A percentile compares a stretch with the other conserved stretches of the same genome.
Evolutionary conservation across 2,329 filamentous ascomycete species (phyloP).

Genomic region (Zarea fungicola): DNA sequence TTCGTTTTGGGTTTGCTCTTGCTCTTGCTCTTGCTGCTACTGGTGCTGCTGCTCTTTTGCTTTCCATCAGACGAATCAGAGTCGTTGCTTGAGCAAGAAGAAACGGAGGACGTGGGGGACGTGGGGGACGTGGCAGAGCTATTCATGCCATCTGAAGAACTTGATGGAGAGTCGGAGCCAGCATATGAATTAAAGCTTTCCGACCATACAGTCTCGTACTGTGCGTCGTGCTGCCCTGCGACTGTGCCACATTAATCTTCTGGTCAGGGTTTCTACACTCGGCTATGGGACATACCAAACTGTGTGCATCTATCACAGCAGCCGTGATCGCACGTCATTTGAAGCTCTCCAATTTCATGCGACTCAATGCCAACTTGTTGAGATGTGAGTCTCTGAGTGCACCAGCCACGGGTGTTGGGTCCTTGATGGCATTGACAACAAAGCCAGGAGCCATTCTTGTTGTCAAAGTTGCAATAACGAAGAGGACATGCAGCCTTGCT

Average conservation of each 20-base stretch:
- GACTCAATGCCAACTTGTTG: not conserved
- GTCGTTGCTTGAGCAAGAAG: not conserved
- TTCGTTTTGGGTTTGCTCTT: too few species aligned
- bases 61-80: not conserved
- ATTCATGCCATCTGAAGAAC: not conserved
- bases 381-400: constrained; percentile 31
- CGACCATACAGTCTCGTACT: not conserved
- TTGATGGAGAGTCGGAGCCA: not conserved
- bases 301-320: constrained; percentile 4
- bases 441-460: constrained; percentile 46
- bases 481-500: constrained; percentile 42
- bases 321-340: constrained; percentile 12
- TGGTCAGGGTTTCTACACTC: too few species aligned
- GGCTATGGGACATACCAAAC: not conserved
- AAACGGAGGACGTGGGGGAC: constrained; percentile 1
- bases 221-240: not conserved
- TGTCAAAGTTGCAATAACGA: constrained; percentile 46
- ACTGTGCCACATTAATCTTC: not conserved
- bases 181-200: not conserved
- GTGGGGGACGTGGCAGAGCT: constrained; percentile 2
- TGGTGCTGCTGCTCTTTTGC: not conserved
- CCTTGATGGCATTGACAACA: constrained; percentile 49
- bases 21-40: not conserved
- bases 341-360: not conserved
- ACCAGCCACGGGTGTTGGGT: constrained; percentile 50